Conservation (phyloP, 495 filamentous ascomycete species). For the Aspergillus egyptiacus region DNA sequence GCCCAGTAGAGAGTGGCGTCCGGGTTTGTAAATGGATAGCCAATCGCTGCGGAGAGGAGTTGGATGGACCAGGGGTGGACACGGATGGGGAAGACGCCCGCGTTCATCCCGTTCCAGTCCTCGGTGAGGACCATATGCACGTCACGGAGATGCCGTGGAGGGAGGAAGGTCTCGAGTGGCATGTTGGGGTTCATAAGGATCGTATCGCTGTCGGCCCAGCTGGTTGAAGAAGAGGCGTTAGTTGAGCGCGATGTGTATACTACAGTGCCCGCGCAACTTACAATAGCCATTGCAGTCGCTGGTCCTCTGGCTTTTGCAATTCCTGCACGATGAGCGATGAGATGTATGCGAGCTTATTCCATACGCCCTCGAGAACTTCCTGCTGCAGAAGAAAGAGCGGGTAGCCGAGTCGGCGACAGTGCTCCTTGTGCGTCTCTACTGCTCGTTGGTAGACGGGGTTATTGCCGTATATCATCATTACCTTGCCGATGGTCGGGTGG, state of each 20-base stretch:
- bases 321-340: constrained; percentile 44
- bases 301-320: constrained; percentile 39
- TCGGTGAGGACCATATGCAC: constrained; percentile 43
- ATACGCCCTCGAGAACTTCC: constrained; percentile 21
- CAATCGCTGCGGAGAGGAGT: constrained; percentile 39
- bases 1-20: constrained; percentile 28
- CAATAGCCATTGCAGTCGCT: constrained; percentile 49
- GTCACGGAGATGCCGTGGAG: constrained; percentile 38
- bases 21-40: constrained; percentile 39
- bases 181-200: constrained; percentile 47
- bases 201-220: constrained; percentile 50
- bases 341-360: constrained; percentile 47
- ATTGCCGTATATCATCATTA: constrained; percentile 20
- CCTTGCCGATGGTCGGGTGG: constrained; percentile 18
- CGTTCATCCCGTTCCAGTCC: constrained; percentile 53
- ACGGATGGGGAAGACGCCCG: constrained; percentile 48
- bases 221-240: constrained; percentile 8
- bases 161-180: constrained; percentile 48
- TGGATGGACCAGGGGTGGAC: constrained; percentile 45
- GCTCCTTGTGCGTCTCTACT: constrained; percentile 17
- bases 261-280: constrained; percentile 16
- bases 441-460: constrained; percentile 17
- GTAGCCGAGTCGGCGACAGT: constrained; percentile 14
- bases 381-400: constrained; percentile 15
- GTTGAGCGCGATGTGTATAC: not conserved